Evolutionary conservation across 805 yeast species (phyloP).

Genomic region (Ogataea trehaloabstinens): DNA sequence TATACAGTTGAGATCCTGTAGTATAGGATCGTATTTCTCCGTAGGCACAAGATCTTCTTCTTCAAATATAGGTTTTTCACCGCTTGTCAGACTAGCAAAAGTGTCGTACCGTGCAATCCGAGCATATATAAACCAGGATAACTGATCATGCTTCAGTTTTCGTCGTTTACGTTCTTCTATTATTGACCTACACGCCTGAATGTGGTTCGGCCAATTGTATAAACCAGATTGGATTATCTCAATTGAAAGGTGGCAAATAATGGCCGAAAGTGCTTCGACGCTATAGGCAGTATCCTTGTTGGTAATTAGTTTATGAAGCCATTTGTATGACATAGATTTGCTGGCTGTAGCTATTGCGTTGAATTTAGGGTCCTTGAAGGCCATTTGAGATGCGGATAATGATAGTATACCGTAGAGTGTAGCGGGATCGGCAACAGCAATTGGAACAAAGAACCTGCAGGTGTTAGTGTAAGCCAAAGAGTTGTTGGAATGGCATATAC

Average conservation of each 20-base stretch:
- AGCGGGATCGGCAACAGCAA: slow-evolving; percentile 9
- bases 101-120: slow-evolving; percentile 10
- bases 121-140: slow-evolving; percentile 10
- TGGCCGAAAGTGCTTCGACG: slow-evolving; percentile 9
- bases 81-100: slow-evolving; percentile 11
- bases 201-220: slow-evolving; percentile 9
- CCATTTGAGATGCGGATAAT: slow-evolving; percentile 11
- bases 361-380: slow-evolving; percentile 5
- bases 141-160: slow-evolving; percentile 4
- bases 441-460: slow-evolving; percentile 10
- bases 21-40: slow-evolving; percentile 4
- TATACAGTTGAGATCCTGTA: slow-evolving; percentile 6
- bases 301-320: slow-evolving; percentile 4
- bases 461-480: neutral
- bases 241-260: slow-evolving; percentile 10
- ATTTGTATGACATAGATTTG: slow-evolving; percentile 7
- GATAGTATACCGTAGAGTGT: slow-evolving; percentile 10
- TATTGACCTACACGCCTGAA: slow-evolving; percentile 9
- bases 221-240: slow-evolving; percentile 10
- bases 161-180: slow-evolving; percentile 6
- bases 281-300: slow-evolving; percentile 9
- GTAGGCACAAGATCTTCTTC: slow-evolving; percentile 6
- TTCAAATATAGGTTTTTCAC: slow-evolving; percentile 9
- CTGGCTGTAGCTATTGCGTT: slow-evolving; percentile 2
- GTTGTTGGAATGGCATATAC: too few species aligned